Conservation (phyloP, 768 basidiomycete genomes). For the Amanita rimosa region DNA sequence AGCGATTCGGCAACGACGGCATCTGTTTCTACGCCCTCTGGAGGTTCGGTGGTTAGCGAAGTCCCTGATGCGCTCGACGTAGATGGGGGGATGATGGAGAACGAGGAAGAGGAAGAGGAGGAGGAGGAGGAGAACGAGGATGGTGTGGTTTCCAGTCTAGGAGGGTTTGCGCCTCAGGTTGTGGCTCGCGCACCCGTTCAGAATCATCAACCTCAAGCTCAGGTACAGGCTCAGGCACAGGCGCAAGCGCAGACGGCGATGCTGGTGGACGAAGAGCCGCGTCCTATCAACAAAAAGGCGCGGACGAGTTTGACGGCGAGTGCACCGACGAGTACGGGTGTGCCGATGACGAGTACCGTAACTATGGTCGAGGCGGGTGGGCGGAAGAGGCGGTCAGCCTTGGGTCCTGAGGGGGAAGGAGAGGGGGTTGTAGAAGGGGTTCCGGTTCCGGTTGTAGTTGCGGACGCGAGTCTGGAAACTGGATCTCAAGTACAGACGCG, state of each 20-base stretch:
- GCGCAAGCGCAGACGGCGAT: slow-evolving; percentile 2
- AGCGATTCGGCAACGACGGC: slow-evolving; percentile 18
- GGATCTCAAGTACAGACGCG: too few species aligned
- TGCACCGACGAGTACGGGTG: slow-evolving; percentile 10
- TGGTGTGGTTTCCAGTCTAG: background rate
- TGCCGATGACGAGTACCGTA: slow-evolving; percentile 13
- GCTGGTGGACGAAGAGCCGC: background rate
- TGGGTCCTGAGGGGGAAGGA: too few species aligned
- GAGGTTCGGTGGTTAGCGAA: slow-evolving; percentile 12
- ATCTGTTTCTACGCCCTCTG: slow-evolving; percentile 13
- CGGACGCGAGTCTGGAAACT: too few species aligned
- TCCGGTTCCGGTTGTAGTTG: too few species aligned
- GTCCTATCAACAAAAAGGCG: slow-evolving; percentile 11
- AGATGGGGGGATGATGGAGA: background rate
- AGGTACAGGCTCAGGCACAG: background rate
- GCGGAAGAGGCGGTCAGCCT: slow-evolving; percentile 13
- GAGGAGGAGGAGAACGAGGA: too few species aligned
- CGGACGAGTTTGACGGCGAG: slow-evolving; percentile 1
- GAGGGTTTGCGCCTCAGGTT: background rate
- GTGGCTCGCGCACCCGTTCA: too few species aligned
- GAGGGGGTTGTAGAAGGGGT: too few species aligned
- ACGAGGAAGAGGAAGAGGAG: too few species aligned
- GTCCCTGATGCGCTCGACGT: slow-evolving; percentile 7
- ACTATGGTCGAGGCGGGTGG: slow-evolving; percentile 5
- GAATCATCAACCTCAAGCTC: too few species aligned